Evolutionary conservation across 441 rosid genomes (phyloP).

Genomic region (Kokia cookei): DNA sequence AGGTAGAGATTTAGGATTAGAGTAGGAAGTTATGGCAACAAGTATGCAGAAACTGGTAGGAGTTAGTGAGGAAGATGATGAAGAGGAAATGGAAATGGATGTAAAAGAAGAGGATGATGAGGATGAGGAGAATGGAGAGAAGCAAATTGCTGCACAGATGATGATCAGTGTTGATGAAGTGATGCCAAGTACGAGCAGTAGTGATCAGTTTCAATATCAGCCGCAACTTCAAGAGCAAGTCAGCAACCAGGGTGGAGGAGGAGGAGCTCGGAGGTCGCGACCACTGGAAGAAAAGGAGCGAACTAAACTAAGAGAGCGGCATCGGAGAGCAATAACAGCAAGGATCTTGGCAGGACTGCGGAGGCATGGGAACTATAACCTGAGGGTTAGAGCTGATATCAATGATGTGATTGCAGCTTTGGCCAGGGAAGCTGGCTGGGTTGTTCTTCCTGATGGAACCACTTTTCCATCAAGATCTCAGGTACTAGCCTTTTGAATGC

Average conservation of each 20-base stretch:
- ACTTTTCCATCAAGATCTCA: conserved; percentile 93
- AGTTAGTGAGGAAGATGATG: conserved; percentile 82
- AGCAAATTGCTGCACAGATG: conserved; percentile 34
- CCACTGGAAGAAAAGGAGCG: conserved; percentile 96
- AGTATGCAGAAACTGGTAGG: conserved; percentile 74
- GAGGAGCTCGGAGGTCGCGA: conserved; percentile 69
- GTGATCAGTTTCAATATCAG: conserved; percentile 54
- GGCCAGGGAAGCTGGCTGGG: conserved; percentile 99
- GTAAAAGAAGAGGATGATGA: conserved; percentile 82
- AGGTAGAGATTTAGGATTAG: conserved; percentile 11
- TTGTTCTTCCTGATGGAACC: conserved; percentile 99
- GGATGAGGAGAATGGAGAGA: conserved; percentile 43
- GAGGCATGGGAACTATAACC: conserved; percentile 97
- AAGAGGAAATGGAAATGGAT: conserved; percentile 83
- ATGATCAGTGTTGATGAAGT: conserved; percentile 46
- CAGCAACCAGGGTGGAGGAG: conserved; percentile 73
- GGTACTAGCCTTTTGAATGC: conserved; percentile 39
- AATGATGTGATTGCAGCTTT: conserved; percentile 98
- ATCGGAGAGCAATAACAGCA: conserved; percentile 96
- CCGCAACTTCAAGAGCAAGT: conserved; percentile 75
- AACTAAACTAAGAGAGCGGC: conserved; percentile 95
- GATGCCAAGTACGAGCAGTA: conserved; percentile 42
- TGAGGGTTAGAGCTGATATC: conserved; percentile 97
- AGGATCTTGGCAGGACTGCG: conserved; percentile 96
- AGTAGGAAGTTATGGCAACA: conserved; percentile 52